Base-by-base conservation (phyloP, 352 stramenopile genomes). In the Pythium guiyangense region DNA sequence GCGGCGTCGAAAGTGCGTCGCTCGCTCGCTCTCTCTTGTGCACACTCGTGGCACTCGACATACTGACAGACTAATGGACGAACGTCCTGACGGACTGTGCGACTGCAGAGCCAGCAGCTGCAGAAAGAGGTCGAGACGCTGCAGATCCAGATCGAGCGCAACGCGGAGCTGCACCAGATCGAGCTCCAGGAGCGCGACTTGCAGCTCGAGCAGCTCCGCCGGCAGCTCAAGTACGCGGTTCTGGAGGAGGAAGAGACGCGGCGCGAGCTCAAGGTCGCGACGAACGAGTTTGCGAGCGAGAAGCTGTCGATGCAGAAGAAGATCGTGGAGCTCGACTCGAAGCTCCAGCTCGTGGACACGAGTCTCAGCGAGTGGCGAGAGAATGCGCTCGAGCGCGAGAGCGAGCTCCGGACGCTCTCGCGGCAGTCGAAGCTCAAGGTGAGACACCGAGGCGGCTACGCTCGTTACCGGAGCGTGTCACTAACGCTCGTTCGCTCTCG, bases 351-450 rank as follows among this genome's bases (percentile, higher is more conserved):
- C 50, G 74, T 90, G 0, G 77, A 90, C 49, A 65, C 64, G 14
- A 82, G 71, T 39, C 61, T 92, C 52, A 73, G 71, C 40, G 78
- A 90, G 53, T 91, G 81, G 78, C 82, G 80, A 42, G 81, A 90
- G 45, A 80, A 88, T 46, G 79, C 79, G 3, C 46, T 90, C 12
- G 84, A 92, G 45, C 62, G 63, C 17, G 69, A 50, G 27, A 83
- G 62, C 29, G 64, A 90, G 50, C 52, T 89, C 20, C 74, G 74
- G 4, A 60, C 67, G 1, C 49, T 69, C 20, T 71, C 62, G 39
- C 63, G 70, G 11, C 69, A 86, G 63, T 77, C 74, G 12, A 69
- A 76, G 6, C 57, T 89, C 53, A 81, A 87, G 67, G 78, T 91
- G 31, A 37, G 31, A 45, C 29, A n/a, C n/a, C n/a, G n/a, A 58